phyloP scores from a whole-genome alignment of 2,329 filamentous ascomycete species.

The Claviceps capensis region DNA sequence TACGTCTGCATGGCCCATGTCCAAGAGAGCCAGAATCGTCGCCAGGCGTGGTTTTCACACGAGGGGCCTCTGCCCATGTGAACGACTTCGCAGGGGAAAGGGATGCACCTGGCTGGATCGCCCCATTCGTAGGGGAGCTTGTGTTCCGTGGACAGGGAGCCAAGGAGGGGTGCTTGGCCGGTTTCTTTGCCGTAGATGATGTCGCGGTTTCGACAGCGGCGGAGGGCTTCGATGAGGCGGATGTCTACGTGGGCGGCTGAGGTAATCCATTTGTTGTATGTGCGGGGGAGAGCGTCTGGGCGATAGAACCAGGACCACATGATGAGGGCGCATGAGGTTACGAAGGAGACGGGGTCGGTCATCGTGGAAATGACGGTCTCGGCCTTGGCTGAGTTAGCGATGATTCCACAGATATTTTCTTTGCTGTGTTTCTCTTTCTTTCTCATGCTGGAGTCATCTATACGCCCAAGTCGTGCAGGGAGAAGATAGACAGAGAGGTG shows the following conservation, averaged over 20 bases:
- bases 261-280: constrained; percentile 73
- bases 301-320: constrained; percentile 87
- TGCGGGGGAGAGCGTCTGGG: constrained; percentile 53
- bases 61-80: constrained; percentile 65
- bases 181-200: constrained; percentile 64
- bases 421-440: not conserved
- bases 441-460: no score
- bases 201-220: constrained; percentile 46
- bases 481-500: not conserved
- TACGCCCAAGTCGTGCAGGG: not conserved
- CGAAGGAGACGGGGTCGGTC: constrained; percentile 58
- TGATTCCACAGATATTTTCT: not conserved
- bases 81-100: constrained; percentile 71
- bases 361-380: constrained; percentile 22
- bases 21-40: constrained; percentile 56
- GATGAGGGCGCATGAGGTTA: constrained; percentile 56
- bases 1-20: constrained; percentile 65
- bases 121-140: constrained; percentile 56
- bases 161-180: constrained; percentile 52
- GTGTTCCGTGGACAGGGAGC: constrained; percentile 60
- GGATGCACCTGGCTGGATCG: constrained; percentile 53
- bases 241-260: constrained; percentile 61
- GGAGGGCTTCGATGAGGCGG: constrained; percentile 61
- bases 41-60: constrained; percentile 61
- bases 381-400: constrained; percentile 9